Conservation (phyloP, 73 alveolate genomes). For the Diophrys sp. region DNA sequence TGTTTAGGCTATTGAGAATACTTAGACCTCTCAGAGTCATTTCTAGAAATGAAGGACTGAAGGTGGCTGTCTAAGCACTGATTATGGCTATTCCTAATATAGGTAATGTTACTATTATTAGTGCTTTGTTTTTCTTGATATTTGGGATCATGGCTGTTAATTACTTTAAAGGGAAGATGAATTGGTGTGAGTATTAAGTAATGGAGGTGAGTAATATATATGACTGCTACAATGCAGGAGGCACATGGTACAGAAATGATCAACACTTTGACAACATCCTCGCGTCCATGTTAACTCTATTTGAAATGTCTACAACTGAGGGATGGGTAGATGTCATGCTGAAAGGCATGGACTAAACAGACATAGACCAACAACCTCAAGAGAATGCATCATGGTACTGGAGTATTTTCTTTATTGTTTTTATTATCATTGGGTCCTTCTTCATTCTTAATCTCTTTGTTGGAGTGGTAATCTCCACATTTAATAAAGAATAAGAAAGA, state of each 20-base stretch:
- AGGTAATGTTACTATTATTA: constrained; percentile 35
- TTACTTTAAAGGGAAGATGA: constrained; percentile 70
- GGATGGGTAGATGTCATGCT: constrained; percentile 69
- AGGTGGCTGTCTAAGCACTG: constrained; percentile 61
- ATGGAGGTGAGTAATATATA: constrained; percentile 9
- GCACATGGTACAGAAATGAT: constrained; percentile 61
- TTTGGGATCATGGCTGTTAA: constrained; percentile 66
- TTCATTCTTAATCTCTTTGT: constrained; percentile 72
- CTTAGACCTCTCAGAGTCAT: constrained; percentile 68
- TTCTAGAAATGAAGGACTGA: constrained; percentile 68
- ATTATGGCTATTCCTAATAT: constrained; percentile 39
- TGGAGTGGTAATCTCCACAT: constrained; percentile 72
- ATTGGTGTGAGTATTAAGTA: constrained; percentile 27
- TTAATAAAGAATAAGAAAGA: constrained; percentile 43
- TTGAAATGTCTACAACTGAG: constrained; percentile 62
- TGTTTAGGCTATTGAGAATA: constrained; percentile 66
- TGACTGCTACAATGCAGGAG: constrained; percentile 63
- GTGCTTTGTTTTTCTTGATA: constrained; percentile 37
- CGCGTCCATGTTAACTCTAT: constrained; percentile 57
- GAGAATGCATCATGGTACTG: background rate
- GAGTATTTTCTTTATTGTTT: constrained; percentile 35
- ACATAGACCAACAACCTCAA: constrained; percentile 24
- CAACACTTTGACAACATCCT: constrained; percentile 72
- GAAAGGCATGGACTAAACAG: constrained; percentile 41
- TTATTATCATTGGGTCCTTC: constrained; percentile 62